Evolutionary conservation across 345 rosid genomes (phyloP), one percentile per base, ranked within the genome.

Genomic region (Punica granatum): DNA sequence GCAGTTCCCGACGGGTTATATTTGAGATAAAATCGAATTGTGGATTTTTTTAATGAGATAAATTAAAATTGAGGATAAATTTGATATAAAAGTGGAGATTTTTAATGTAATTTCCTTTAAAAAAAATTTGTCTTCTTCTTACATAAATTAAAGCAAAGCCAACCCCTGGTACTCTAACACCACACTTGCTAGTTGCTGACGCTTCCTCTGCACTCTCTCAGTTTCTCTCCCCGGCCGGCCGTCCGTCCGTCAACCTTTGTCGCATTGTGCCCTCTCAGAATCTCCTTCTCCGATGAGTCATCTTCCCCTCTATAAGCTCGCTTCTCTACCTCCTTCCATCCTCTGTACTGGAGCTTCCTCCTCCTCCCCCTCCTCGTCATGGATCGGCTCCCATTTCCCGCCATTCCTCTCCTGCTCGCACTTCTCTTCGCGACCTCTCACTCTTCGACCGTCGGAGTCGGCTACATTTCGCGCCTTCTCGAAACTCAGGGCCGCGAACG

Each of bases 401-500:
- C 59, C 31, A 6, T 46, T 1, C 39, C 61, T 18, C 28, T 32
- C 69, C 35, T 16, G 11, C 13, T 33, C 25, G 0, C 56, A 54
- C 62, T 56, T 6, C 44, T 75, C 34, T 33, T 76, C 33, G 56
- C 74, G 19, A 7, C 58, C 13, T 75, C 74, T 69, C 73, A 54
- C 15, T 56, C 86, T 1, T 85, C 88, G 44, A 82, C 92, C 41
- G 63, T 79, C 77, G 92, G 92, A 49, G 87, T 83, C 70, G 78
- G 76, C 23, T 80, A 83, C 79, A 72, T 88, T n/a, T 83, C 88
- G 13, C 68, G 72, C 37, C 76, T 88, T 30, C 90, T 88, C 63
- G 81, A 85, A 23, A 75, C 82, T 60, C 93, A 88, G 76, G 90
- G 82, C 26, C 76, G 75, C 51, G 90, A 85, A 78, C 77, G 88